These are phyloP conservation scores for Kodamaea leandrae DNA, from an alignment of 805 yeast genomes.

Conservation along the genomic window DNA sequence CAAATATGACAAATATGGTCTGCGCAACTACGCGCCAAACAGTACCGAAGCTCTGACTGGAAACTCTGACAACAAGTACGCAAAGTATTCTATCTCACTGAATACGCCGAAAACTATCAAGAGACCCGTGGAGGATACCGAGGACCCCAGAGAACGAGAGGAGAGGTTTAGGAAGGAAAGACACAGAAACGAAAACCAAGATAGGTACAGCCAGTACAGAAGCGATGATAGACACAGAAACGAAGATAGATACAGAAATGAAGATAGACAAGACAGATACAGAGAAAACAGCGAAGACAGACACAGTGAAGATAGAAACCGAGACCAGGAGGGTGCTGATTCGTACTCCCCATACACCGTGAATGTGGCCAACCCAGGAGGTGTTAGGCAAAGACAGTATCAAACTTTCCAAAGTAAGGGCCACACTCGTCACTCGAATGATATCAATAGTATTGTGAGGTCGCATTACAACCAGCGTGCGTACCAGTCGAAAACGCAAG, in stretches of 20 bases:
- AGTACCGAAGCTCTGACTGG: not conserved
- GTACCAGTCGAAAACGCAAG: conserved; percentile 56
- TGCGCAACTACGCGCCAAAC: conserved; percentile 8
- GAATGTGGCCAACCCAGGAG: conserved; percentile 5
- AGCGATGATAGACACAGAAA: not conserved
- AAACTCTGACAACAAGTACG: conserved; percentile 15
- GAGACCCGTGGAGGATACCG: conserved; percentile 8
- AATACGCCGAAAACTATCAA: conserved; percentile 7
- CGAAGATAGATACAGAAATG: not conserved
- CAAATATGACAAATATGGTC: conserved; percentile 44
- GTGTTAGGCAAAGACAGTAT: conserved; percentile 19
- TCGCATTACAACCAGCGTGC: conserved; percentile 86
- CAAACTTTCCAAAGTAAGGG: conserved; percentile 40
- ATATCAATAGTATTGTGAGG: conserved; percentile 68
- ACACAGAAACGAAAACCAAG: not conserved
- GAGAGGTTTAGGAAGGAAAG: not conserved
- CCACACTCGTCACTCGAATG: conserved; percentile 31
- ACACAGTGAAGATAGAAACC: not conserved
- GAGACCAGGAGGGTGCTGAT: not conserved
- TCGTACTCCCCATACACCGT: conserved; percentile 1
- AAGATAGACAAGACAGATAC: not conserved
- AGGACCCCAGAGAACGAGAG: conserved; percentile 5
- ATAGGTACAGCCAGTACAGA: not conserved
- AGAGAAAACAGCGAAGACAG: not conserved
- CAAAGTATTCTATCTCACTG: conserved; percentile 14